Percentiles rank a stretch among this genome's conserved stretches.
Conservation (phyloP, 257 asterid genomes). For the Nicotiana sylvestris region DNA sequence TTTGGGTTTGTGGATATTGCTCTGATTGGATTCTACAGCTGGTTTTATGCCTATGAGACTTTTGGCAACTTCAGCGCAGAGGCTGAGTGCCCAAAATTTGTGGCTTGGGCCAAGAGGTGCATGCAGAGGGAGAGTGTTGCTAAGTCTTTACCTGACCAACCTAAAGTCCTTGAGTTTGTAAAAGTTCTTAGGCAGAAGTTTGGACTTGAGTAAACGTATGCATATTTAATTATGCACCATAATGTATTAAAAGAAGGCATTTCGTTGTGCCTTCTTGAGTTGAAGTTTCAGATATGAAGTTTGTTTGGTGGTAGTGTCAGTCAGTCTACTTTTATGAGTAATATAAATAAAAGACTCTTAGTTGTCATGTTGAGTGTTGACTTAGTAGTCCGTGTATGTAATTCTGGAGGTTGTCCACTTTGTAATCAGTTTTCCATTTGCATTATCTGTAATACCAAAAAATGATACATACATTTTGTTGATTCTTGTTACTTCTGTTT, state of each 20-base stretch:
- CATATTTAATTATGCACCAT: not conserved
- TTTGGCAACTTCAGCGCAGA: slow-evolving; percentile 41
- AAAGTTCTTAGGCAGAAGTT: not conserved
- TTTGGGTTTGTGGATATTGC: slow-evolving; percentile 54
- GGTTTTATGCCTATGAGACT: slow-evolving; percentile 53
- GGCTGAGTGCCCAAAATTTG: slow-evolving; percentile 41
- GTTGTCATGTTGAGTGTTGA: not conserved
- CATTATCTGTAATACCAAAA: not conserved
- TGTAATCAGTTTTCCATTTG: not conserved
- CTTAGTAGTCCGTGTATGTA: not conserved
- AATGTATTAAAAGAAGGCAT: not conserved
- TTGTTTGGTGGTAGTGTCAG: not conserved
- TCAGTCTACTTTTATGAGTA: not conserved
- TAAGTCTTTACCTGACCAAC: slow-evolving; percentile 40
- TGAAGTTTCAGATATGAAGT: not conserved
- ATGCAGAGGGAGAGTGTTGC: slow-evolving; percentile 43
- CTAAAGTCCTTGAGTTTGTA: not conserved
- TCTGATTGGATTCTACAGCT: slow-evolving; percentile 35
- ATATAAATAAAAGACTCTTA: not conserved
- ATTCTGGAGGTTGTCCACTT: not conserved
- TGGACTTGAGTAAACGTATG: not conserved
- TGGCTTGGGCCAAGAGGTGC: slow-evolving; percentile 58
- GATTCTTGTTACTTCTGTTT: not conserved
- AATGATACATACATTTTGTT: not conserved
- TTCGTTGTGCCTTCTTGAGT: not conserved